These are phyloP conservation scores for Cystofilobasidium capitatum DNA, from an alignment of 768 basidiomycete genomes.

Conservation along the genomic window DNA sequence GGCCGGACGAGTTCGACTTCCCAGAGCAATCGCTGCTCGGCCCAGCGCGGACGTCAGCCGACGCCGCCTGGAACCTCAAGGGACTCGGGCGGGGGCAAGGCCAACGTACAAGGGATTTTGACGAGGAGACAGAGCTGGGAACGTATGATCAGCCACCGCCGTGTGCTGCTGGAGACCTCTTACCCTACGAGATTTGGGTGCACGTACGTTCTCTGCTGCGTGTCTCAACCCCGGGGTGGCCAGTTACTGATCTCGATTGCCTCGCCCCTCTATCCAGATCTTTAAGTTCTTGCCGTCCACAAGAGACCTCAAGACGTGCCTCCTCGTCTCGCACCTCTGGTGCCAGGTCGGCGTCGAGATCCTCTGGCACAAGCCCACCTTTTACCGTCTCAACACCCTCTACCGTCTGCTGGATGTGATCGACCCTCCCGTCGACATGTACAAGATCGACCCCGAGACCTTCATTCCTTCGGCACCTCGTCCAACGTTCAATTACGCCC, in stretches of 20 bases:
- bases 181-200: slow-evolving; percentile 23
- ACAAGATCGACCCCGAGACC: not conserved
- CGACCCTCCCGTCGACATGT: slow-evolving; percentile 17
- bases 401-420: slow-evolving; percentile 69
- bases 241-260: not conserved
- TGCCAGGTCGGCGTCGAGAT: slow-evolving; percentile 92
- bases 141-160: not conserved
- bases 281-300: slow-evolving; percentile 63
- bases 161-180: slow-evolving; percentile 7
- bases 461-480: not conserved
- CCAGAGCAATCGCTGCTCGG: not conserved
- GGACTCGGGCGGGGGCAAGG: not conserved
- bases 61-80: not conserved
- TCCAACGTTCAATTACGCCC: slow-evolving; percentile 69
- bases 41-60: not conserved
- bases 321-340: slow-evolving; percentile 82
- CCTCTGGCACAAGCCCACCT: slow-evolving; percentile 81
- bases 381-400: slow-evolving; percentile 60
- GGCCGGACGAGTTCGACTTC: slow-evolving; percentile 9
- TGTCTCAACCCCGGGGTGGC: not conserved
- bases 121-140: not conserved
- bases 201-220: slow-evolving; percentile 1
- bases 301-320: slow-evolving; percentile 60
- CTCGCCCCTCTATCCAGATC: slow-evolving; percentile 43
- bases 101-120: not conserved